Evolutionary conservation across 2,329 filamentous ascomycete species (phyloP), one percentile per base, ranked within the genome.

Genomic region (Alternaria ethzedia): DNA sequence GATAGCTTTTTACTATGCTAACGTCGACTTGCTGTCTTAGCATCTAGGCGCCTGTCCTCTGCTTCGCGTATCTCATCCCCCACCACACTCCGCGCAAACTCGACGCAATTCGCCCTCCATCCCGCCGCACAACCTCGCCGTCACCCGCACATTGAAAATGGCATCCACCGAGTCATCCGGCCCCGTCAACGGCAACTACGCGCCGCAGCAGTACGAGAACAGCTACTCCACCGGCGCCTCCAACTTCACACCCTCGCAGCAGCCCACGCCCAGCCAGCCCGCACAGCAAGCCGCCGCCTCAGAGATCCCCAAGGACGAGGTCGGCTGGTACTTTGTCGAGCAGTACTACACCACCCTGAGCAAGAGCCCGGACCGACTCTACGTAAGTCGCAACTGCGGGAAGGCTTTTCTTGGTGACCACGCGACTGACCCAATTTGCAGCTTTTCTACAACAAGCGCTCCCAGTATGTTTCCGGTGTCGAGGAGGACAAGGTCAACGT

Each of bases 251-350:
- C 64, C 71, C 11, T 66, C 71, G 30, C 75, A 78, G 67, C 71
- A 73, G 56, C 66, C 69, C 21, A 61, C 71, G 13, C 55, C 75
- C 66, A 70, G 67, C 66, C 75, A 77, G 66, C 63, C 70, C 25
- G 65, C 68, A 65, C 71, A 67, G 70, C 70, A 70, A 70, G 70
- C 72, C 21, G 56, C 75, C 30, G 71, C 75, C 25, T 71, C 75
- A 23, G 83, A 85, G 46, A 86, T 88, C 67, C 85, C 84, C 74
- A 97, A 97, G 85, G 94, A 97, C 80, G 93, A 98, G 84, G 94
- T 99, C 72, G 96, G 94, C 82, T 99, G 96, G 96, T 98, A 95
- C 85, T 99, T 99, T 74, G 96, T 99, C 63, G 94, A 98, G 87
- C 94, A 97, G 83, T 99, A 97, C 86, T 99, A 99, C 84, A 98